phyloP scores from a whole-genome alignment of 495 filamentous ascomycete genomes.

The Podospora appendiculata region DNA sequence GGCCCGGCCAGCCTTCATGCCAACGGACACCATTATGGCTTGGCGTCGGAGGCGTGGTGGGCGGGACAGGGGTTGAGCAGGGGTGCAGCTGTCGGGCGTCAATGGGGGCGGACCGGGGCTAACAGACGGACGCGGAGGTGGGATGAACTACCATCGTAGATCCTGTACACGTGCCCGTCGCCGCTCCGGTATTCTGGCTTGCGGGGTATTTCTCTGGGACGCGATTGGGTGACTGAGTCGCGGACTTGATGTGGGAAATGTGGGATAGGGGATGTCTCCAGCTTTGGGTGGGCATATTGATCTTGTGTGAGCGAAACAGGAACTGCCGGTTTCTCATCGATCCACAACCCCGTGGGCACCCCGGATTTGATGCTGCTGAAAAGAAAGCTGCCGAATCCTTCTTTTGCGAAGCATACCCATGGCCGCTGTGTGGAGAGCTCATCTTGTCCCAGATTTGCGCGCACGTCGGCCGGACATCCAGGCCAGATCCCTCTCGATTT shows the following conservation, averaged over 20 bases:
- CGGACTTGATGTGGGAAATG: slow-evolving; percentile 17
- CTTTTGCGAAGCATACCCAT: no score
- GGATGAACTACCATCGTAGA: slow-evolving; percentile 3
- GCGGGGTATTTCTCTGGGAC: neutral
- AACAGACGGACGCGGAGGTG: slow-evolving; percentile 18
- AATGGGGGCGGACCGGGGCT: neutral
- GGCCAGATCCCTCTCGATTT: no score
- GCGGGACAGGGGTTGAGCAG: neutral
- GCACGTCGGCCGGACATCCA: no score
- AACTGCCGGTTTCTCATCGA: slow-evolving; percentile 3
- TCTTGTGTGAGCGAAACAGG: neutral
- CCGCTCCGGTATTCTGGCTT: neutral
- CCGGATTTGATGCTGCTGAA: no score
- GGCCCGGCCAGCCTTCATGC: neutral
- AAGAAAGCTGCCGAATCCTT: no score
- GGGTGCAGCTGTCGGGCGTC: neutral
- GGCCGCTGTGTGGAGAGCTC: no score
- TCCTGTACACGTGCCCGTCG: neutral
- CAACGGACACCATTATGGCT: neutral
- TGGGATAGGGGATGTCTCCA: neutral
- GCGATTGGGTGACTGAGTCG: slow-evolving; percentile 7
- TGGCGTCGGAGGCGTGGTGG: slow-evolving; percentile 14
- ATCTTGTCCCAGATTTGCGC: no score
- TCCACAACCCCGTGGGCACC: neutral
- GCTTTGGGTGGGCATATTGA: neutral